Base-by-base conservation (phyloP, 2,329 filamentous ascomycete genomes). In the Trichophyton schoenleinii region DNA sequence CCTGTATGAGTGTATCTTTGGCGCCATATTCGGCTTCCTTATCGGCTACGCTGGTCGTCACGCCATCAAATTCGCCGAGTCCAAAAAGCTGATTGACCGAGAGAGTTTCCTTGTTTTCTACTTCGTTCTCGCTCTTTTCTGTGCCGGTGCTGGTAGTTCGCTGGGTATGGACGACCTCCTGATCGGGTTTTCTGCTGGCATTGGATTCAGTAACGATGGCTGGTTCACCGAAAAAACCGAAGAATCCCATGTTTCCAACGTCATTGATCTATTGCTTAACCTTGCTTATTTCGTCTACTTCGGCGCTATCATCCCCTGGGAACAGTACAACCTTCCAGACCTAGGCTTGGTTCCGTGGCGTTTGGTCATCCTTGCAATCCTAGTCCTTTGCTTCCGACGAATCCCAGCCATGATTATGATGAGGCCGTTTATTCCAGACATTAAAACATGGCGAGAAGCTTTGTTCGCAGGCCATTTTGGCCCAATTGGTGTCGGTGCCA, bases 181-280 rank as follows among this genome's bases (percentile, higher is more conserved):
- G 2, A 89, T 99, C 44, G 94, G 94, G 44, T 99, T 99, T 70
- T 87, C 92, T 13, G 90, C 89, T 61, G 94, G 94, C 62, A 94
- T 99, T n/a, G 94, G 94, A 60, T 99, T 99, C 79, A 96, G 91
- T 68, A 99, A 99, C 73, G 94, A 99, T 71, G 94, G 94, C 66
- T 99, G 94, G 94, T 99, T 99, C 69, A 88, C 89, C 15, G 89
- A 96, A 70, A 96, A 96, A 80, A 99, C 94, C 0, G 94, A 99
- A 72, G 94, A 99, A 74, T 92, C 94, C 0, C 94, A 97, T 72
- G 94, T 99, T 8, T 97, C 92, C 73, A 97, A 99, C 83, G 94
- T 99, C 72, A 99, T 99, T 70, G 94, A 99, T 79, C 76, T 99
- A 72, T 79, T 99, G 64, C 86, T 99, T 78, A 99, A 99, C 75